Base-by-base conservation (phyloP, 2,329 filamentous ascomycete species). In the Penicillium psychrosexuale region DNA sequence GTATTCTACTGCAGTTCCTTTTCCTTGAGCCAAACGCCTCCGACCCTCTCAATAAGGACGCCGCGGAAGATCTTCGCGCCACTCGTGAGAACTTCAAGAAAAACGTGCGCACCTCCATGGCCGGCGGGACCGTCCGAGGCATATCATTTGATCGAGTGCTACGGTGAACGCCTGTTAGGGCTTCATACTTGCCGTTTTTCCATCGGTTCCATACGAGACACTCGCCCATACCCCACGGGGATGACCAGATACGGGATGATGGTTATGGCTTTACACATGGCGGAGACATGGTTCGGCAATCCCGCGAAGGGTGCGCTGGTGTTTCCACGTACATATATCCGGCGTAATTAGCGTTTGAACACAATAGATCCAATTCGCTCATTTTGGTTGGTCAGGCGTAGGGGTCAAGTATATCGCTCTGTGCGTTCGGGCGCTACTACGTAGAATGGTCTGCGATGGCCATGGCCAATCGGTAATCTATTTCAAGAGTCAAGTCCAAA, bases 31-130 rank as follows among this genome's bases (percentile, higher is more conserved):
- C 94, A 17, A 99, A 99, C 70, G 91, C 94, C 9, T 92, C 89
- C 46, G 94, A 99, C 70, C 94, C 94, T n/a, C 79, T 99, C 58
- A 99, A 99, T 77, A 97, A 99, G 80, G 93, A 97, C 69, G 94
- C 94, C 0, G 94, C 94, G 4, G 91, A 97, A 58, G 94, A 97
- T 70, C 79, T 99, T 64, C 86, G 93, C 66, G 81, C 81, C 45
- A 96, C 94, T 73, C 80, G 91, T 36, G 94, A 97, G 51, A 84
- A 81, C 30, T 99, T 99, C 77, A 94, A 92, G 81, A 82, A 91
- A 58, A 97, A 97, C 69, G 94, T 97, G 37, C 84, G 89, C 67
- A 82, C 81, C 22, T 83, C 91, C 7, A 96, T 99, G 90, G 80
- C 79, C 3, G 94, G 94, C 49, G 91, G 91, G 7, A 77, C 77